Conservation (phyloP, 2,329 filamentous ascomycete genomes). For the Cytospora piceicola region DNA sequence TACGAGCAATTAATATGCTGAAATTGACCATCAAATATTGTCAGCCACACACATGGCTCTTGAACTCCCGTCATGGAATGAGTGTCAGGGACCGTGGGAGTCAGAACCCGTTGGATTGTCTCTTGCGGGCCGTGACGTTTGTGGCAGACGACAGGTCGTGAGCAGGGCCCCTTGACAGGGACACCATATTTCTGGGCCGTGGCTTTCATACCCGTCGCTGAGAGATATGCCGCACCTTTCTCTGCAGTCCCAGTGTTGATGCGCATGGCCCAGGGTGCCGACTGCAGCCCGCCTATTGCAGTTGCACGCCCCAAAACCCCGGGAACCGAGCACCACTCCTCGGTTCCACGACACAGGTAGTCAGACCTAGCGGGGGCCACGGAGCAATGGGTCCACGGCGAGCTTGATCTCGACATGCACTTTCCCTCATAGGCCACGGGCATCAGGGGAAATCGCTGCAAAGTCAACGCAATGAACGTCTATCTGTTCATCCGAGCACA, state of each 20-base stretch:
- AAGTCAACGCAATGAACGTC: background rate
- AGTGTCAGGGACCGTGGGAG: background rate
- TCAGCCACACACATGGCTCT: background rate
- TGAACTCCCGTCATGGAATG: background rate
- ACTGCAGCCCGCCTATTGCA: constrained; percentile 4
- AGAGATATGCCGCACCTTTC: background rate
- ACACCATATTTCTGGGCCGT: background rate
- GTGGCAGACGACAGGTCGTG: background rate
- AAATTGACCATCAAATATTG: background rate
- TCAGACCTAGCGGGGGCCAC: background rate
- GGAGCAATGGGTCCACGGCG: background rate
- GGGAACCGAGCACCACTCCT: background rate
- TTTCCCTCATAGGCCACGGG: background rate
- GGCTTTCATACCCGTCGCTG: background rate
- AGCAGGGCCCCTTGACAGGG: background rate
- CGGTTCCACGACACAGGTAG: background rate
- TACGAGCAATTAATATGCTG: background rate
- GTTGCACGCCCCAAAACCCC: background rate
- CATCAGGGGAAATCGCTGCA: background rate
- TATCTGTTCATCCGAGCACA: background rate
- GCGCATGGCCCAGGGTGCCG: background rate
- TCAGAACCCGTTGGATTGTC: background rate
- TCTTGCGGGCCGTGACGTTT: background rate
- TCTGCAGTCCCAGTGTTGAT: background rate
- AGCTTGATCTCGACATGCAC: background rate